phyloP scores from a whole-genome alignment of 2,329 filamentous ascomycete species.

The Aurifilum marmelostoma region DNA sequence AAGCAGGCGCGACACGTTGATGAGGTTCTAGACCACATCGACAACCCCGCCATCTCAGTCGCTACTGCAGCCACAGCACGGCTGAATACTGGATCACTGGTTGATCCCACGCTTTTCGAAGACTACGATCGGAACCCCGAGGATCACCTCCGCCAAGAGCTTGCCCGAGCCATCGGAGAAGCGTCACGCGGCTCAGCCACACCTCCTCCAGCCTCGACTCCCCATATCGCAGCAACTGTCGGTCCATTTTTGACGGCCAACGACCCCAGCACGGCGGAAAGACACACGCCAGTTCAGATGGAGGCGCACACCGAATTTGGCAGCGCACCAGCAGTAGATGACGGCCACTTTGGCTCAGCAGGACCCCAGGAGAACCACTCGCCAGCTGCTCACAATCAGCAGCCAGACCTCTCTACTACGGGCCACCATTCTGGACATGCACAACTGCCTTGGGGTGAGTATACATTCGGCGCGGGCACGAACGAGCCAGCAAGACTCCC shows the following conservation, averaged over 20 bases:
- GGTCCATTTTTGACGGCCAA: conserved; percentile 13
- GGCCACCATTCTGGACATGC: not conserved
- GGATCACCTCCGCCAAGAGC: conserved; percentile 21
- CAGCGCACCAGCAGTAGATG: conserved; percentile 28
- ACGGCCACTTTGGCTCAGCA: not conserved
- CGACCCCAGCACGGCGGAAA: conserved; percentile 2
- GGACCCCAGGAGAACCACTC: not conserved
- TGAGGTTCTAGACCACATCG: conserved; percentile 40
- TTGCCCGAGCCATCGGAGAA: conserved; percentile 23
- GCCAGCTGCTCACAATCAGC: not conserved
- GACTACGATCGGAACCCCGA: conserved; percentile 34
- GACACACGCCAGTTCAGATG: not conserved
- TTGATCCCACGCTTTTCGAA: conserved; percentile 51
- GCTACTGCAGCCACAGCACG: conserved; percentile 61
- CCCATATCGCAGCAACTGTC: conserved; percentile 8
- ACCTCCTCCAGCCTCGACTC: conserved; percentile 27
- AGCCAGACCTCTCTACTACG: not conserved
- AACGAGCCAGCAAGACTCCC: conserved; percentile 18
- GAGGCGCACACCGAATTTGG: conserved; percentile 32
- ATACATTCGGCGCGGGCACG: conserved; percentile 51
- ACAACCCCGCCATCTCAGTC: conserved; percentile 56
- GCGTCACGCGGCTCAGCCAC: conserved; percentile 27
- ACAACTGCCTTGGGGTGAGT: conserved; percentile 56
- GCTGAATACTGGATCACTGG: conserved; percentile 52
- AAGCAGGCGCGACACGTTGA: conserved; percentile 55